phyloP scores from a whole-genome alignment of 768 basidiomycete species.

The Dictyophora rubrovolvata region DNA sequence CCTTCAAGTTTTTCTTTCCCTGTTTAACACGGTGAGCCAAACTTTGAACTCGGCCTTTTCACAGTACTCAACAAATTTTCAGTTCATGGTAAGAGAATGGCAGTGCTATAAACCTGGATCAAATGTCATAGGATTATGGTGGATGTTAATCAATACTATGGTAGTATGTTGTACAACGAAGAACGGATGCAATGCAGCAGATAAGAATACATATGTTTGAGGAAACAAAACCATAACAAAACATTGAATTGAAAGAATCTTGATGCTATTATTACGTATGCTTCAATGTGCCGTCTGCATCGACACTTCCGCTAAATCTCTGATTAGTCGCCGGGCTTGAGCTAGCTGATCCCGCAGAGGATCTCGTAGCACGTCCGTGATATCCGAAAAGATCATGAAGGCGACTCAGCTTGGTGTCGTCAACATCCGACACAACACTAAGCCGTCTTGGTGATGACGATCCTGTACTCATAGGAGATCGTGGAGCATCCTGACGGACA shows the following conservation, averaged over 20 bases:
- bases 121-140: background rate
- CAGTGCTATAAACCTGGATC: background rate
- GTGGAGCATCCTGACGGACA: slow-evolving; percentile 4
- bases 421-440: slow-evolving; percentile 5
- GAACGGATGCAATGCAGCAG: background rate
- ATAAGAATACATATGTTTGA: background rate
- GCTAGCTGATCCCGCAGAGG: slow-evolving; percentile 4
- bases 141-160: background rate
- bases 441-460: slow-evolving; percentile 4
- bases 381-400: slow-evolving; percentile 9
- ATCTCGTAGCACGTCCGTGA: slow-evolving; percentile 1
- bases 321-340: background rate
- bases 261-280: background rate
- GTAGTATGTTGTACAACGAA: background rate
- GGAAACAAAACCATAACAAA: background rate
- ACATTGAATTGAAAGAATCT: no score
- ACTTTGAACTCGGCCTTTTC: no score
- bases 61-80: no score
- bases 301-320: background rate
- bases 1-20: no score
- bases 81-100: background rate
- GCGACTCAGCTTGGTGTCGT: slow-evolving; percentile 8
- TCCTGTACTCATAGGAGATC: background rate
- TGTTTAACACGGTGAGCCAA: no score
- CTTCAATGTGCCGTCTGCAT: background rate